These are phyloP conservation scores for Curvularia verruculosa DNA, from an alignment of 2,329 filamentous ascomycete species.

Conservation along the genomic window DNA sequence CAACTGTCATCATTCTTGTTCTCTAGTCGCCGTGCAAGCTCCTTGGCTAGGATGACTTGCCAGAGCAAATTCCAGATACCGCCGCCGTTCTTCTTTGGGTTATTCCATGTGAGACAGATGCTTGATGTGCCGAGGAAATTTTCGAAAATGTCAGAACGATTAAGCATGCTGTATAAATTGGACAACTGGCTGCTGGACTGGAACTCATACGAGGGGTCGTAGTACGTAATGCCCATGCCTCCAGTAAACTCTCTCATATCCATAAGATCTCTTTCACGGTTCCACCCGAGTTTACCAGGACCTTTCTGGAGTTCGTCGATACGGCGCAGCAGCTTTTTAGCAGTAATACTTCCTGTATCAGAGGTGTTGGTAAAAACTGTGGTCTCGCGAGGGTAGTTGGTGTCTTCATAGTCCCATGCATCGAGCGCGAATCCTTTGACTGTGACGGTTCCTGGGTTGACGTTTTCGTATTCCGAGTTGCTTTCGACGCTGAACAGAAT, in stretches of 20 bases:
- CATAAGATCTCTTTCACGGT: not conserved
- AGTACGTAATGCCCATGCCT: not conserved
- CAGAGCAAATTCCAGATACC: not conserved
- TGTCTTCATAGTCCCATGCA: not conserved
- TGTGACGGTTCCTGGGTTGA: not conserved
- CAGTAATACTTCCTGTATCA: not conserved
- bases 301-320: not conserved
- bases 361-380: not conserved
- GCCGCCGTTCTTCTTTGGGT: not conserved
- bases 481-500: not conserved
- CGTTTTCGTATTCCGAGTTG: not conserved
- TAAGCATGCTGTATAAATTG: not conserved
- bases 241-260: slow-evolving; percentile 2
- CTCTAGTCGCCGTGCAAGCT: not conserved
- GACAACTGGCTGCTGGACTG: not conserved
- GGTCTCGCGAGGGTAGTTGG: not conserved
- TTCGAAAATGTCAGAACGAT: not conserved
- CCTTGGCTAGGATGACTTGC: not conserved
- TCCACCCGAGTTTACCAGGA: not conserved
- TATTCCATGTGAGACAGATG: not conserved
- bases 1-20: not conserved
- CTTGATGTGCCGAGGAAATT: not conserved
- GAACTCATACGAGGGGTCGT: not conserved
- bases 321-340: not conserved
- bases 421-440: not conserved